Conservation (phyloP, 2,329 filamentous ascomycete species). For the Fusarium sp. region DNA sequence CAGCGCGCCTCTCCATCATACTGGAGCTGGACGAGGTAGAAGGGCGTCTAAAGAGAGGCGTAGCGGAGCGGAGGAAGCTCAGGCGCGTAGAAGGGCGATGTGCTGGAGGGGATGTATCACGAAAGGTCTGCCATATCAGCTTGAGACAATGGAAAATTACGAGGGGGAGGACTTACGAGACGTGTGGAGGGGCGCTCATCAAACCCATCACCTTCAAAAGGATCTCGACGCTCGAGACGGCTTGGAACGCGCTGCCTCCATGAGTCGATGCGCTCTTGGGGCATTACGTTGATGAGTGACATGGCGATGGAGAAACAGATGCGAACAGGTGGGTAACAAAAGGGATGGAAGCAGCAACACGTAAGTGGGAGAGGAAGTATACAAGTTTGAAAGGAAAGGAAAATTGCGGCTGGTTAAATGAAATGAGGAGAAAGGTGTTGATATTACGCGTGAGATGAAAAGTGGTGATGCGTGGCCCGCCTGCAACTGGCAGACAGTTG, state of each 20-base stretch:
- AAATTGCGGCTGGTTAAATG: too few relatives aligned
- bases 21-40: conserved; percentile 22
- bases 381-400: background rate
- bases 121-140: conserved; percentile 39
- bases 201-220: conserved; percentile 51
- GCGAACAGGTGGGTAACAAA: background rate
- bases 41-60: conserved; percentile 42
- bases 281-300: conserved; percentile 16
- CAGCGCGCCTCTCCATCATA: background rate
- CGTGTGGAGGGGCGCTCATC: conserved; percentile 47
- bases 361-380: background rate
- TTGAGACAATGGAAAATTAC: background rate
- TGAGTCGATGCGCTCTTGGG: conserved; percentile 43
- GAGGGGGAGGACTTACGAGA: conserved; percentile 36
- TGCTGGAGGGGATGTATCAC: conserved; percentile 28
- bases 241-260: conserved; percentile 53
- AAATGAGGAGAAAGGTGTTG: background rate
- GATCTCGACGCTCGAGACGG: conserved; percentile 50
- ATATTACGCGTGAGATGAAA: background rate
- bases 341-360: background rate
- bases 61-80: conserved; percentile 44
- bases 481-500: conserved; percentile 30
- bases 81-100: conserved; percentile 44
- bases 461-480: background rate
- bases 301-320: conserved; percentile 3